Conservation (phyloP, 1,139 yeast genomes). For the Geotrichum aggregatum region DNA sequence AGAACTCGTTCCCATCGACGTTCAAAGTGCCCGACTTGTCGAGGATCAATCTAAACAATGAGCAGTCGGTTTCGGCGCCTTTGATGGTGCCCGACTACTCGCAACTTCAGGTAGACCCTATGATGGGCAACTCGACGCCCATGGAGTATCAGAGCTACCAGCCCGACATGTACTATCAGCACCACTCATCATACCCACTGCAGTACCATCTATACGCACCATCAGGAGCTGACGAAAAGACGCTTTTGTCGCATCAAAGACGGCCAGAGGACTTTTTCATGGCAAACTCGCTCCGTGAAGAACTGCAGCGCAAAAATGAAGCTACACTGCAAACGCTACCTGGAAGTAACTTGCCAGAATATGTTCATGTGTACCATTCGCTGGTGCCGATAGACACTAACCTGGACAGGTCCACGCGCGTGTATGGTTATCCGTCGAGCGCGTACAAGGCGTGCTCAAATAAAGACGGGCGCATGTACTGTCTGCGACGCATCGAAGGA, state of each 20-base stretch:
- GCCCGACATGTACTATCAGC: conserved; percentile 16
- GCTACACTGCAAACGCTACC: conserved; percentile 70
- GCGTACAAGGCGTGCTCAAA: conserved; percentile 79
- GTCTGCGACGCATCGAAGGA: conserved; percentile 67
- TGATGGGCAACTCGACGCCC: conserved; percentile 9
- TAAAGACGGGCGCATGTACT: conserved; percentile 72
- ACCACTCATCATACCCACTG: conserved; percentile 49
- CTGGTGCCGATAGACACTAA: conserved; percentile 76
- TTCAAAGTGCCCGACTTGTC: conserved; percentile 11
- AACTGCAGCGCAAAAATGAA: conserved; percentile 68
- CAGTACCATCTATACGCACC: conserved; percentile 92
- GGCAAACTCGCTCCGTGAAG: conserved; percentile 66
- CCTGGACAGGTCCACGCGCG: conserved; percentile 49
- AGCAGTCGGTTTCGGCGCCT: conserved; percentile 6
- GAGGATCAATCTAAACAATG: conserved; percentile 2
- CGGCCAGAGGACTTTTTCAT: conserved; percentile 67
- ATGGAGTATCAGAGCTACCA: conserved; percentile 12
- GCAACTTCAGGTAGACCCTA: conserved; percentile 9
- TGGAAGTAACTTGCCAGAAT: conserved; percentile 63
- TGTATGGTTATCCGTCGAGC: conserved; percentile 60
- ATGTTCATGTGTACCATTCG: conserved; percentile 79
- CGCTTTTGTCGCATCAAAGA: conserved; percentile 62
- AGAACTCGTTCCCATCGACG: neutral
- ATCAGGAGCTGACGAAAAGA: conserved; percentile 50
- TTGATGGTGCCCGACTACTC: conserved; percentile 9